These are phyloP conservation scores for Amniculicola lignicola DNA, from an alignment of 495 filamentous ascomycete genomes.

Conservation along the genomic window DNA sequence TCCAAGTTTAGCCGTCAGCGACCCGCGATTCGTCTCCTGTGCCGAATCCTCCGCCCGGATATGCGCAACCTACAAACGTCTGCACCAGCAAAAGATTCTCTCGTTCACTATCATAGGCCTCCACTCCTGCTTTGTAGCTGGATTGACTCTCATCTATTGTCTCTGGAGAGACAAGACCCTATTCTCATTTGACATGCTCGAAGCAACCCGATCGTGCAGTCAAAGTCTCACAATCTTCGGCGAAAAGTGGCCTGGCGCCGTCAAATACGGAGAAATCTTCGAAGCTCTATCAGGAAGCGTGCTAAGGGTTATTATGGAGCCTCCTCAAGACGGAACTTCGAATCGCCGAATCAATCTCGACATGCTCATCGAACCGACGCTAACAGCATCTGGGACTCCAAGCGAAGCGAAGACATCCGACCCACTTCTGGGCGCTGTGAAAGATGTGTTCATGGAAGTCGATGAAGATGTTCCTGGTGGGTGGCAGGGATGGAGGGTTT, in stretches of 20 bases:
- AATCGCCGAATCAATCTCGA: constrained; percentile 7
- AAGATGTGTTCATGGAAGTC: constrained; percentile 25
- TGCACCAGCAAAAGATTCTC: constrained; percentile 21
- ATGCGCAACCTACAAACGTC: constrained; percentile 13
- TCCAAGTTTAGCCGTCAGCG: constrained; percentile 4
- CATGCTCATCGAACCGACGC: neutral
- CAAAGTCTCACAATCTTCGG: constrained; percentile 19
- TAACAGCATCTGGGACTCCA: neutral
- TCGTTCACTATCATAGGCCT: constrained; percentile 25
- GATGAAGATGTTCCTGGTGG: constrained; percentile 21
- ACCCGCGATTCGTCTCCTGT: constrained; percentile 18
- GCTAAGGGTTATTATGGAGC: constrained; percentile 17
- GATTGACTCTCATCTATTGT: constrained; percentile 20
- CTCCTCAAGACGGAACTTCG: neutral
- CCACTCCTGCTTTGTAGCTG: constrained; percentile 24
- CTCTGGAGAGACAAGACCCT: constrained; percentile 15
- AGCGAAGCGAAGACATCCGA: neutral
- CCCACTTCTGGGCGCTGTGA: constrained; percentile 19
- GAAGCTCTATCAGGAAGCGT: constrained; percentile 14
- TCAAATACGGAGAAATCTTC: constrained; percentile 25
- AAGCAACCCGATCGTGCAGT: constrained; percentile 15
- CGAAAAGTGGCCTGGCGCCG: constrained; percentile 20
- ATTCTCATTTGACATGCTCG: constrained; percentile 18
- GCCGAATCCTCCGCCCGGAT: constrained; percentile 16
- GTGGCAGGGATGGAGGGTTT: constrained; percentile 22